Evolutionary conservation across 768 basidiomycete species (phyloP).

Genomic region (Gloeostereum incarnatum): DNA sequence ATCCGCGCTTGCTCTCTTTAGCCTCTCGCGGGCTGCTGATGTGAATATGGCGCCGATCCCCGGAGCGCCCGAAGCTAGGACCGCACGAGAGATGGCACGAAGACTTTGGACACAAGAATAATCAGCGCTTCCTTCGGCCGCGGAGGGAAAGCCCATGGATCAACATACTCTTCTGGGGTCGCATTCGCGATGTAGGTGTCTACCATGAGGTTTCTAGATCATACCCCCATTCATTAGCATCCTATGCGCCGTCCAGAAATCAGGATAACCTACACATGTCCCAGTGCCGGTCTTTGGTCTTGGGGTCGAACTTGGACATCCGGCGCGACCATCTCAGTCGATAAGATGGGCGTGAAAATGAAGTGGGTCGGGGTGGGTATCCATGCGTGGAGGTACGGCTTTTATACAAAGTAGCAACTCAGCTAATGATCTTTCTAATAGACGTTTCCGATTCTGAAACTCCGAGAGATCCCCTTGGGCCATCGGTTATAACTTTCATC

Average conservation of each 20-base stretch:
- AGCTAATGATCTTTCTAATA: too few species aligned
- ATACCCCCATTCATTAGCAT: conserved; percentile 5
- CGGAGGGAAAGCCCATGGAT: too few species aligned
- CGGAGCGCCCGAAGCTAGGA: conserved; percentile 67
- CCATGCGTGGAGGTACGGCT: conserved; percentile 6
- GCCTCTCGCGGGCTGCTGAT: conserved; percentile 51
- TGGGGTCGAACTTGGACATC: conserved; percentile 48
- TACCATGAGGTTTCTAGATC: conserved; percentile 66
- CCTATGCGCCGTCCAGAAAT: neutral
- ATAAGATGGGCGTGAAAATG: too few species aligned
- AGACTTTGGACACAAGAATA: conserved; percentile 34
- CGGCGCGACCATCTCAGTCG: too few species aligned
- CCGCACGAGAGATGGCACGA: conserved; percentile 59
- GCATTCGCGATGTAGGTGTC: conserved; percentile 78
- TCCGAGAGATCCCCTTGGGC: too few species aligned
- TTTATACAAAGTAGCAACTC: too few species aligned
- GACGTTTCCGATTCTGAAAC: too few species aligned
- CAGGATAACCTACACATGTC: conserved; percentile 54
- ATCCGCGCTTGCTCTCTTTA: conserved; percentile 39
- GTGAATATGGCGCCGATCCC: conserved; percentile 54
- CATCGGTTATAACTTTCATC: too few species aligned
- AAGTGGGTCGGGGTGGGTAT: conserved; percentile 2
- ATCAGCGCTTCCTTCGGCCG: conserved; percentile 3
- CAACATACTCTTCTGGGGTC: conserved; percentile 57
- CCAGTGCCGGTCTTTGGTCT: conserved; percentile 39